Evolutionary conservation across 305 asterid species (phyloP).

Genomic region (Fraxinus floribunda): DNA sequence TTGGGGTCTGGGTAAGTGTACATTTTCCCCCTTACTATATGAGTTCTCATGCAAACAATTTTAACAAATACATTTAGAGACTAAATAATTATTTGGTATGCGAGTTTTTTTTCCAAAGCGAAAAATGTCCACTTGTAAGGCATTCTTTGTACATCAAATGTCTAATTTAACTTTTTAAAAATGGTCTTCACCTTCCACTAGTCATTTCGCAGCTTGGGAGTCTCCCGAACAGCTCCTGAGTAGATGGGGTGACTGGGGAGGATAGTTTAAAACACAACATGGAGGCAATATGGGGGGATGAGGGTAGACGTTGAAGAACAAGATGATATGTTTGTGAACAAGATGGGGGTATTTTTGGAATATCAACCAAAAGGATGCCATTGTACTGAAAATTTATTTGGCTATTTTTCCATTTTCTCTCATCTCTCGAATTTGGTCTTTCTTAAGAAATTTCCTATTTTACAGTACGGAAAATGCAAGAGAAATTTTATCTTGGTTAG

Average conservation of each 20-base stretch:
- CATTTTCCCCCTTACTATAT: slow-evolving; percentile 9
- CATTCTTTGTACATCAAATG: background rate
- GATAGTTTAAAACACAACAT: background rate
- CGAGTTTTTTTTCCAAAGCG: background rate
- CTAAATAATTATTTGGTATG: slow-evolving; percentile 1
- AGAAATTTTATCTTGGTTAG: background rate
- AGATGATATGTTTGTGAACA: background rate
- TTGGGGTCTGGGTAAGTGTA: slow-evolving; percentile 93
- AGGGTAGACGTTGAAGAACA: background rate
- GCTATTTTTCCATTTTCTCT: background rate
- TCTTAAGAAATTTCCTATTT: background rate
- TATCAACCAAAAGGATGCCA: background rate
- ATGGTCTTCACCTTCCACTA: background rate
- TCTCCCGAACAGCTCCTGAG: background rate
- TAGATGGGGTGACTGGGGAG: background rate
- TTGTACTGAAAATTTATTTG: background rate
- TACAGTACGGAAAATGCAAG: background rate
- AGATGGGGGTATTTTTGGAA: background rate
- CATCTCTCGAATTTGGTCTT: background rate
- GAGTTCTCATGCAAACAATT: background rate
- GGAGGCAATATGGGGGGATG: background rate
- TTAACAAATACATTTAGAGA: background rate
- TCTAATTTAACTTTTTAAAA: background rate
- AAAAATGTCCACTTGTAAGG: background rate
- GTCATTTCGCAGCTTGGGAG: background rate